These are phyloP conservation scores for Leptographium wingfieldii DNA, from an alignment of 2,329 filamentous ascomycete species.

Conservation along the genomic window DNA sequence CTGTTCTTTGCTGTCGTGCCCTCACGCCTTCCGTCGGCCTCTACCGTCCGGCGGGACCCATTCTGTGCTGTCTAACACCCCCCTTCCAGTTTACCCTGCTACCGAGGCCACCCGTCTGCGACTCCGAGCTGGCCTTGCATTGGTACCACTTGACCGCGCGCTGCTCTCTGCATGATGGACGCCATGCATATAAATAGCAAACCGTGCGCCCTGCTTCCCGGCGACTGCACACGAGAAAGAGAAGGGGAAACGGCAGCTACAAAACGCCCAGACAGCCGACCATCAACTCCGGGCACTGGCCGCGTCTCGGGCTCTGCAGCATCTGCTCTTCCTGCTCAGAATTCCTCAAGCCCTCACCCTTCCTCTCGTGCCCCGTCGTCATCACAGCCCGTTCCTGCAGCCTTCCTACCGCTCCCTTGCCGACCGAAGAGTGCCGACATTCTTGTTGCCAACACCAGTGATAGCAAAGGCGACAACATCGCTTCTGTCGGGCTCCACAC, in stretches of 20 bases:
- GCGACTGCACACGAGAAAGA: slow-evolving; percentile 1
- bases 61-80: slow-evolving; percentile 4
- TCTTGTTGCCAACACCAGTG: neutral
- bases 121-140: slow-evolving; percentile 13
- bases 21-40: neutral
- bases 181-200: slow-evolving; percentile 15
- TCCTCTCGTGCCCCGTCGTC: neutral
- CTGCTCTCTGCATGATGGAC: slow-evolving; percentile 9
- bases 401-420: neutral
- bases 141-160: slow-evolving; percentile 12
- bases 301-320: slow-evolving; percentile 1
- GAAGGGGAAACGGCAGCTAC: neutral
- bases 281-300: slow-evolving; percentile 6
- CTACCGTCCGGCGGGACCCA: neutral
- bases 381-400: neutral
- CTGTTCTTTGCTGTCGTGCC: neutral
- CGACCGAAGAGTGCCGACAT: neutral
- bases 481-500: neutral
- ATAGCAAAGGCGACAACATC: neutral
- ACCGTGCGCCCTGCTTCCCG: slow-evolving; percentile 8
- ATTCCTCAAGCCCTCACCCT: neutral
- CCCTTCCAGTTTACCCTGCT: slow-evolving; percentile 2
- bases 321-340: neutral
- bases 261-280: slow-evolving; percentile 2
- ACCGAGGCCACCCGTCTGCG: slow-evolving; percentile 4